Percentiles rank a stretch among this genome's conserved stretches.
Conservation (phyloP, 2,329 filamentous ascomycete genomes). For the Colletotrichum endophyticum region DNA sequence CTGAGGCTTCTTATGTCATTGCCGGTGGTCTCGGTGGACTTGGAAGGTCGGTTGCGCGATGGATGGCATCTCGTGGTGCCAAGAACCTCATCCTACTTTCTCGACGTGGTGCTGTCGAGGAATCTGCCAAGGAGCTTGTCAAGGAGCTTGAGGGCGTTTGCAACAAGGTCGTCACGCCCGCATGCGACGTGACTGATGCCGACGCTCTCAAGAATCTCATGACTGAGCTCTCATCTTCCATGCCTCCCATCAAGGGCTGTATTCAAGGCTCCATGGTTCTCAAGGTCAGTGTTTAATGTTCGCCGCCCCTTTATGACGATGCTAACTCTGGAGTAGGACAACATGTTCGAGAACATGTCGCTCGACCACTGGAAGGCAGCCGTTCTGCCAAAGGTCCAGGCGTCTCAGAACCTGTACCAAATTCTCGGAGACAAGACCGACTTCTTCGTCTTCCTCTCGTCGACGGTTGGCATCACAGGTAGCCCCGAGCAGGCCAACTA, state of each 20-base stretch:
- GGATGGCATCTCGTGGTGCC: constrained; percentile 30
- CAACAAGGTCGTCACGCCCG: constrained; percentile 9
- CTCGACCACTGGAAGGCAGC: constrained; percentile 20
- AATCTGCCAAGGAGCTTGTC: constrained; percentile 22
- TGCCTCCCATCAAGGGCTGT: constrained; percentile 17
- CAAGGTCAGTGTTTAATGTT: constrained; percentile 10
- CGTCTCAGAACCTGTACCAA: constrained; percentile 32
- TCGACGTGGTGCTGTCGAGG: constrained; percentile 25
- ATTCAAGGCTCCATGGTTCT: constrained; percentile 25
- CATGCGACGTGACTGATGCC: constrained; percentile 23
- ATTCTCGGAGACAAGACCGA: constrained; percentile 33
- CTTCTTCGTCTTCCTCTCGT: constrained; percentile 40
- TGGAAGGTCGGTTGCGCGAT: constrained; percentile 23
- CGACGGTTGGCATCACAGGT: constrained; percentile 28
- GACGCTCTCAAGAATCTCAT: neutral
- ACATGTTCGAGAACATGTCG: constrained; percentile 17
- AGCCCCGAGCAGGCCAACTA: constrained; percentile 48
- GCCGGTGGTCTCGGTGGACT: constrained; percentile 29
- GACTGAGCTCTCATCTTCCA: neutral
- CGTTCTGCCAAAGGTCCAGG: constrained; percentile 36
- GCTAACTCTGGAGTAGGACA: constrained; percentile 6
- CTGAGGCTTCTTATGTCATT: constrained; percentile 12
- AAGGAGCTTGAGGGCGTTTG: constrained; percentile 6
- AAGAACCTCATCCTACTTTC: constrained; percentile 33
- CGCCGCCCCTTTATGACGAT: neutral